Conservation (phyloP, 192 early-diverging fungal genomes). For the Backusella psychrophila region DNA sequence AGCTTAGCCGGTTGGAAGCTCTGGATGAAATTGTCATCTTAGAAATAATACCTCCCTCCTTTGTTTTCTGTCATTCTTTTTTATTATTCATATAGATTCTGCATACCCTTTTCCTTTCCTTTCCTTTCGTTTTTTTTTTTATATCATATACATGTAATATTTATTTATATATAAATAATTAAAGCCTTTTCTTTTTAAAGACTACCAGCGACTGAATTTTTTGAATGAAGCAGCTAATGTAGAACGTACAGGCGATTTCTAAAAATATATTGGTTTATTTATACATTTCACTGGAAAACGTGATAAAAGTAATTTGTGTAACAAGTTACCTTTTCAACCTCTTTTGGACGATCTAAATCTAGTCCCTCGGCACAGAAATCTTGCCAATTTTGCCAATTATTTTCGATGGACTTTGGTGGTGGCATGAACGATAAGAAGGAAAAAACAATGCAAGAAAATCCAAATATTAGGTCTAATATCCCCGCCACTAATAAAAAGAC, state of each 20-base stretch:
- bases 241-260: not conserved
- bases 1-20: constrained; percentile 48
- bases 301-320: not conserved
- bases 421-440: constrained; percentile 32
- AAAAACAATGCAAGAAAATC: constrained; percentile 48
- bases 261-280: not conserved
- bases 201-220: not conserved
- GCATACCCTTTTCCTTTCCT: not conserved
- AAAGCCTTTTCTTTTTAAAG: not conserved
- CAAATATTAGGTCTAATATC: constrained; percentile 43
- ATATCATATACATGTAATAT: not conserved
- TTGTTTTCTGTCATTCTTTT: not conserved
- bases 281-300: not conserved
- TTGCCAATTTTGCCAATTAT: constrained; percentile 37
- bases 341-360: constrained; percentile 16
- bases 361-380: constrained; percentile 33
- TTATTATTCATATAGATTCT: not conserved
- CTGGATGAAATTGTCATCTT: constrained; percentile 30
- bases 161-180: not conserved
- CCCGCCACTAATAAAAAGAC: constrained; percentile 48
- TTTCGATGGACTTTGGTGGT: constrained; percentile 10
- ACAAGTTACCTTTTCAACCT: not conserved
- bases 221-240: constrained; percentile 2
- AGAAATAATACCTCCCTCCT: not conserved
- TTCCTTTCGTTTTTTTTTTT: not conserved